A percentile compares a stretch with the other conserved stretches of the same genome.
Evolutionary conservation across 2,329 filamentous ascomycete species (phyloP).

Genomic region (Periconia macrospinosa): DNA sequence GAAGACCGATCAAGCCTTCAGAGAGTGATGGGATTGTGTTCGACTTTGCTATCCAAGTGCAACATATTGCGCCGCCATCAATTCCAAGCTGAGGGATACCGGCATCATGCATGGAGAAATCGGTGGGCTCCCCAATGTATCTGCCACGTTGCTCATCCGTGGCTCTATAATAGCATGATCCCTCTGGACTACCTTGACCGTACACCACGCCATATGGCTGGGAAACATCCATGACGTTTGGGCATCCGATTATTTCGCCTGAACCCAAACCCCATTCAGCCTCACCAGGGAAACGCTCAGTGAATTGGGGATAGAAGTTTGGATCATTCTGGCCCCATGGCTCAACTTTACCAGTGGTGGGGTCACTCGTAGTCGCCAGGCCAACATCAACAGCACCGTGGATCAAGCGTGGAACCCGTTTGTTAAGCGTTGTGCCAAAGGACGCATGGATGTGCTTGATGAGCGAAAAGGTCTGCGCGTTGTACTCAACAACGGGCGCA

Average conservation of each 20-base stretch:
- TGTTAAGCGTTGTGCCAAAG: conserved; percentile 68
- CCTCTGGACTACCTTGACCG: conserved; percentile 84
- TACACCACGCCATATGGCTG: conserved; percentile 80
- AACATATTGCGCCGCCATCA: conserved; percentile 70
- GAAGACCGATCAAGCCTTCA: conserved; percentile 75
- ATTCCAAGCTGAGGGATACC: conserved; percentile 78
- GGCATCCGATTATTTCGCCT: conserved; percentile 72
- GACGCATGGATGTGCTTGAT: conserved; percentile 79
- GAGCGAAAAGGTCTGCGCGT: conserved; percentile 77
- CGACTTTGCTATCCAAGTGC: conserved; percentile 90
- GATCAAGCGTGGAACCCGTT: conserved; percentile 75
- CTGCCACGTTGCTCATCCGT: conserved; percentile 74
- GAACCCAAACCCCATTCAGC: conserved; percentile 76
- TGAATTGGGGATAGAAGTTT: conserved; percentile 74
- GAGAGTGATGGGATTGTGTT: conserved; percentile 70
- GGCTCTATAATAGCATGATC: conserved; percentile 76
- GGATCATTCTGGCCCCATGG: conserved; percentile 80
- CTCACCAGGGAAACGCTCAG: conserved; percentile 74
- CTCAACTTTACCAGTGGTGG: conserved; percentile 72
- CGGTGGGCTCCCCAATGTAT: conserved; percentile 67
- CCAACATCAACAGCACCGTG: conserved; percentile 82
- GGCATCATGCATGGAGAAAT: conserved; percentile 63
- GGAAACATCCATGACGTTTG: conserved; percentile 90
- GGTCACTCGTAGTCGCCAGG: conserved; percentile 79
- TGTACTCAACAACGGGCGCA: conserved; percentile 79